Evolutionary conservation across 805 yeast genomes (phyloP).

Genomic region (Yamadazyma insecticola): DNA sequence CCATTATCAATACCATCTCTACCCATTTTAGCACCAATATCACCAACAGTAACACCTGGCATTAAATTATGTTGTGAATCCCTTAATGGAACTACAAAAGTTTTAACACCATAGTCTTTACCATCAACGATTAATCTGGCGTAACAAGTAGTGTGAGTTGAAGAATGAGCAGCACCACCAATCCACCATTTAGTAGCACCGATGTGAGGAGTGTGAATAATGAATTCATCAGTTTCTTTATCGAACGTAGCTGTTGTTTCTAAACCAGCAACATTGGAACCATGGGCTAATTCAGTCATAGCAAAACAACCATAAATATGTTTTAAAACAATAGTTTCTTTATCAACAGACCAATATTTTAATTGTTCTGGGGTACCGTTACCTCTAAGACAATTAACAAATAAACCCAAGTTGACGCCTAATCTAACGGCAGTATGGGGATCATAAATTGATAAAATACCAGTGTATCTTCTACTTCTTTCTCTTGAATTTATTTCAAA

Average conservation of each 20-base stretch:
- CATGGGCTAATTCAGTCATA: conserved; percentile 62
- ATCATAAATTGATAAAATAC: conserved; percentile 61
- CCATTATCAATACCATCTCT: conserved; percentile 47
- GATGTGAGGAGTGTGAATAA: conserved; percentile 43
- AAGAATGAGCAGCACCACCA: conserved; percentile 47
- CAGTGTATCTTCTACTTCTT: conserved; percentile 54
- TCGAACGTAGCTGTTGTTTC: conserved; percentile 50
- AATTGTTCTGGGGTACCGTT: conserved; percentile 84
- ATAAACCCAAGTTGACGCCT: conserved; percentile 86
- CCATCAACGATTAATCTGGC: conserved; percentile 42
- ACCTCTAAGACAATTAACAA: conserved; percentile 76
- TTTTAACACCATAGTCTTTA: conserved; percentile 43
- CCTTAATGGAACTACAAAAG: conserved; percentile 43
- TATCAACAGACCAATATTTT: conserved; percentile 72
- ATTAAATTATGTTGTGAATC: conserved; percentile 37
- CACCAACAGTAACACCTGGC: conserved; percentile 44
- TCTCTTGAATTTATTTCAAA: conserved; percentile 47
- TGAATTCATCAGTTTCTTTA: conserved; percentile 35
- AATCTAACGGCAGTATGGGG: conserved; percentile 78
- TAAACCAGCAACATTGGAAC: conserved; percentile 55
- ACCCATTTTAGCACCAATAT: conserved; percentile 47
- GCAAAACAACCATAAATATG: conserved; percentile 63
- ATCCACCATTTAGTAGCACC: conserved; percentile 51
- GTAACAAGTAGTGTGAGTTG: conserved; percentile 37
- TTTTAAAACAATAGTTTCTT: conserved; percentile 57